phyloP scores from a whole-genome alignment of 331 rosid genomes.

The Rosa hybrid region DNA sequence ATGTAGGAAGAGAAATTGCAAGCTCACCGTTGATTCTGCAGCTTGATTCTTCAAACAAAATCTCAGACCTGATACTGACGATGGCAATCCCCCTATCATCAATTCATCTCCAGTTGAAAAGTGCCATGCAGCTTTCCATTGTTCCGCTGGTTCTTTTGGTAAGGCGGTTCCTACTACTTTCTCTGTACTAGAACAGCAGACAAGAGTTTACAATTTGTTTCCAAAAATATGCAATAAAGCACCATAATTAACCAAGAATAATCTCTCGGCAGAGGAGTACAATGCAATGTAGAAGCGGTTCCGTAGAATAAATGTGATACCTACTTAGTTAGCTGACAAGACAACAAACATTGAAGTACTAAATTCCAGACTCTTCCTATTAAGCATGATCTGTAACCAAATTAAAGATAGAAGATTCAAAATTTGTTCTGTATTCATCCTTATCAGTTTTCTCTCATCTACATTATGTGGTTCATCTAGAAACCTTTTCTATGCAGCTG shows the following conservation, averaged over 20 bases:
- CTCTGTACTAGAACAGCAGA: slow-evolving; percentile 73
- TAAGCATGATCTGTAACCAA: not conserved
- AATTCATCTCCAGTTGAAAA: slow-evolving; percentile 86
- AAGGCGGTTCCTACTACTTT: slow-evolving; percentile 84
- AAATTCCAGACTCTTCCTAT: not conserved
- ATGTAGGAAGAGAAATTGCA: slow-evolving; percentile 16
- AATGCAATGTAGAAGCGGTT: not conserved
- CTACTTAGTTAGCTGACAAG: not conserved
- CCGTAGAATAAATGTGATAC: not conserved
- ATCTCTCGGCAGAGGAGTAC: not conserved
- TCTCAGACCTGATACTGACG: slow-evolving; percentile 52
- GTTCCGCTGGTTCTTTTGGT: slow-evolving; percentile 71
- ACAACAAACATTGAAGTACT: not conserved
- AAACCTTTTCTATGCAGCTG: not conserved
- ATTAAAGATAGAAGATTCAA: not conserved
- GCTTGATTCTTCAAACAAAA: slow-evolving; percentile 54
- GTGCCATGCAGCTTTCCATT: slow-evolving; percentile 67
- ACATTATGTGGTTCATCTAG: not conserved
- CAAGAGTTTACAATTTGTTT: slow-evolving; percentile 31
- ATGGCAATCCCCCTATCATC: slow-evolving; percentile 56
- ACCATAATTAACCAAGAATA: not conserved
- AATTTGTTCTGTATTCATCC: not conserved
- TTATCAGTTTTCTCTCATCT: not conserved
- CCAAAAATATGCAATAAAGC: slow-evolving; percentile 13
- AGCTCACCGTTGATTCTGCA: slow-evolving; percentile 59